These are phyloP conservation scores for Tetratostichococcus sp. DNA, from an alignment of 139 green algal genomes.

Conservation along the genomic window DNA sequence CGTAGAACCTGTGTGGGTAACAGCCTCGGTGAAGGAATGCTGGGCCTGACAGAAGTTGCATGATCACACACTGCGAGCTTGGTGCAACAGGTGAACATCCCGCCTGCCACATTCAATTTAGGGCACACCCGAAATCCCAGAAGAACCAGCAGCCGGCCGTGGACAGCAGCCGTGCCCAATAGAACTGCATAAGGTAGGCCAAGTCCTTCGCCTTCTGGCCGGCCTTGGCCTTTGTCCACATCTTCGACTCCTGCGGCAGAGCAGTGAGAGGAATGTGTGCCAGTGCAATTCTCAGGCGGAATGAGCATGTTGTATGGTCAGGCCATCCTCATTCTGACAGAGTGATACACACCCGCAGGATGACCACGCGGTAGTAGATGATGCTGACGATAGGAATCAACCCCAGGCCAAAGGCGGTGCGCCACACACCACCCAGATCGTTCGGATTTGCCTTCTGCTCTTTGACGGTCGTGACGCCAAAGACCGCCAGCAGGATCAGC, in stretches of 20 bases:
- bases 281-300: no score
- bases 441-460: not conserved
- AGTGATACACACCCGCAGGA: not conserved
- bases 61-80: no score
- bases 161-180: conserved; percentile 14
- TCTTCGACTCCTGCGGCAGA: not conserved
- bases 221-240: not conserved
- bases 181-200: not conserved
- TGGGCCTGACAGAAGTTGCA: no score
- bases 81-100: no score
- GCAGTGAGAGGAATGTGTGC: no score
- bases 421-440: conserved; percentile 21
- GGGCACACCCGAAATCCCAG: conserved; percentile 8
- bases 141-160: conserved; percentile 26
- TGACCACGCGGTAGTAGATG: conserved; percentile 11
- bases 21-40: no score
- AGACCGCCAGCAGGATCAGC: conserved; percentile 13
- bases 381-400: conserved; percentile 26
- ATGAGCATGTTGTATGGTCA: no score
- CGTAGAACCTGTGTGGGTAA: conserved; percentile 35
- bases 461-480: not conserved
- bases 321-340: no score
- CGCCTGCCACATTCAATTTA: no score
- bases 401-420: conserved; percentile 19
- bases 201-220: not conserved